phyloP scores from a whole-genome alignment of 2,329 filamentous ascomycete species.

The Polytolypa hystricis region DNA sequence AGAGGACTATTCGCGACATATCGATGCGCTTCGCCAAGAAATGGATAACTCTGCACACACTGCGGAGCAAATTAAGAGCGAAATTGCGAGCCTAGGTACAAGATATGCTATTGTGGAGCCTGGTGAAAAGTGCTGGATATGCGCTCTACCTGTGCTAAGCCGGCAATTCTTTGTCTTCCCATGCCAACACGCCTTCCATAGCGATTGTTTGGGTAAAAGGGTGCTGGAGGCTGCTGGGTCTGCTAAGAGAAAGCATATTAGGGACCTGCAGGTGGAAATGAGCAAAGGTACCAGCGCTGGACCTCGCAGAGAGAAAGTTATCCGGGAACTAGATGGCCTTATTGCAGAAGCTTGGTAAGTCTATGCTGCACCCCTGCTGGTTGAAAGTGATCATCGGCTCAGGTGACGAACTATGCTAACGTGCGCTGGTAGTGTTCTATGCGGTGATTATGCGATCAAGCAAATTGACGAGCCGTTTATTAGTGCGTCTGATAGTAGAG shows the following conservation, averaged over 20 bases:
- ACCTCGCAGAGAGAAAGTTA: conserved; percentile 64
- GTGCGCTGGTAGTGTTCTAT: conserved; percentile 59
- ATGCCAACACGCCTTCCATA: conserved; percentile 96
- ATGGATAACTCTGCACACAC: conserved; percentile 93
- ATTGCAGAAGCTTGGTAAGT: conserved; percentile 80
- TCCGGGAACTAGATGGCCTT: conserved; percentile 81
- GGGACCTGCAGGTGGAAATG: conserved; percentile 74
- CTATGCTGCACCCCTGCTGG: conserved; percentile 2
- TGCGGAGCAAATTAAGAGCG: conserved; percentile 77
- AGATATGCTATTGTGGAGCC: conserved; percentile 95
- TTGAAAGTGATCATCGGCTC: no score
- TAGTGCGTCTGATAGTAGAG: conserved; percentile 55
- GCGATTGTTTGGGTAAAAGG: conserved; percentile 78
- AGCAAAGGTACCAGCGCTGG: conserved; percentile 62
- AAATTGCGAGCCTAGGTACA: conserved; percentile 74
- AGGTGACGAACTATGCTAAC: conserved; percentile 14
- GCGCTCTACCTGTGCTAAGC: conserved; percentile 72
- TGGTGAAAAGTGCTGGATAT: conserved; percentile 86
- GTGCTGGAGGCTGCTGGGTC: conserved; percentile 73
- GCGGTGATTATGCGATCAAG: conserved; percentile 90
- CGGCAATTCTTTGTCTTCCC: conserved; percentile 97
- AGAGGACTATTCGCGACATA: conserved; percentile 85
- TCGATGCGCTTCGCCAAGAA: conserved; percentile 76
- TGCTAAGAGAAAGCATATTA: conserved; percentile 66
- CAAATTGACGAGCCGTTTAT: conserved; percentile 91